phyloP scores from a whole-genome alignment of 768 basidiomycete genomes.

The Russula foetens region DNA sequence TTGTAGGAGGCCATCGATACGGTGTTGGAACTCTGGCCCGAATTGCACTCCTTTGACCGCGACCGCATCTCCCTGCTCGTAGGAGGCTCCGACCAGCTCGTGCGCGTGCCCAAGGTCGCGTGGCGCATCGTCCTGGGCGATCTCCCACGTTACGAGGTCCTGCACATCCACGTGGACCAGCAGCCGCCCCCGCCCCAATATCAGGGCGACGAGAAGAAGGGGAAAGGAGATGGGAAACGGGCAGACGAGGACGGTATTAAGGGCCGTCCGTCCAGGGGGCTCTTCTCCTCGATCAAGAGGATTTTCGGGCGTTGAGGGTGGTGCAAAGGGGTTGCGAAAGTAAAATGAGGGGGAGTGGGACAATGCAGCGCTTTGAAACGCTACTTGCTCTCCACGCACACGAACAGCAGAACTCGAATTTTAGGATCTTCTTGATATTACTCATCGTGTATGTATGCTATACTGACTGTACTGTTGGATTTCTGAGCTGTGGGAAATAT shows the following conservation, averaged over 20 bases:
- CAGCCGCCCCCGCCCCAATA: constrained; percentile 12
- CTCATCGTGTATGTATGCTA: not conserved
- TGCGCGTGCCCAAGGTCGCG: constrained; percentile 14
- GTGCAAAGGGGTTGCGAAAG: too few species aligned
- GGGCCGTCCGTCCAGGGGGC: not conserved
- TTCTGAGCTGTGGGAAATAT: not conserved
- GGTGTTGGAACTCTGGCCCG: constrained; percentile 12
- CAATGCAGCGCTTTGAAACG: too few species aligned
- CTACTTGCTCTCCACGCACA: too few species aligned
- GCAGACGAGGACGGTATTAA: not conserved
- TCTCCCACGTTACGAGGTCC: constrained; percentile 11
- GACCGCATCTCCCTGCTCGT: constrained; percentile 10
- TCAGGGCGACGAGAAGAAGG: constrained; percentile 8
- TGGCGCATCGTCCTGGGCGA: constrained; percentile 13
- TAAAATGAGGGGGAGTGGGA: not conserved
- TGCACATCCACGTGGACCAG: constrained; percentile 12
- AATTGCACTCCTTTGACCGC: not conserved
- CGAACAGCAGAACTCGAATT: too few species aligned
- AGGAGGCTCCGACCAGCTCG: constrained; percentile 2
- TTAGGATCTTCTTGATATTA: not conserved
- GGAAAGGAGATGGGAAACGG: not conserved
- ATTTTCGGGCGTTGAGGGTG: not conserved
- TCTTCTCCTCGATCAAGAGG: constrained; percentile 11
- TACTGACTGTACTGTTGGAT: not conserved
- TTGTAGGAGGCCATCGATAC: constrained; percentile 12